These are phyloP conservation scores for Lasiosphaeria ovina DNA, from an alignment of 495 filamentous ascomycete species.

Conservation along the genomic window DNA sequence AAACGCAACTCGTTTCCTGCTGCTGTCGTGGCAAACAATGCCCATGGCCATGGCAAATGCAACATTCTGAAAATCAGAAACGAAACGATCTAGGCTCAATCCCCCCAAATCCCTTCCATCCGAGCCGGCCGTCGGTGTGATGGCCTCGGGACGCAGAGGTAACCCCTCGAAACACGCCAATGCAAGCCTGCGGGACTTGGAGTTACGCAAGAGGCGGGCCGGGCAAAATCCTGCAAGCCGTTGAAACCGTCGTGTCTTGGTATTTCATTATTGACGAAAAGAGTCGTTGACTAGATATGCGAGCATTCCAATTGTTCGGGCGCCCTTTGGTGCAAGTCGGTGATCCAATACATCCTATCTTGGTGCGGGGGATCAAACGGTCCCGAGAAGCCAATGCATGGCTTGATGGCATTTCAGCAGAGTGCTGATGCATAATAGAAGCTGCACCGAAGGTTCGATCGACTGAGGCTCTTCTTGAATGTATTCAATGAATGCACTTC, in stretches of 20 bases:
- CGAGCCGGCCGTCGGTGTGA: background rate
- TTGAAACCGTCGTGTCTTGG: background rate
- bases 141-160: background rate
- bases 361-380: constrained; percentile 16
- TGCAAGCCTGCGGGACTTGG: background rate
- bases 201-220: background rate
- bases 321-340: background rate
- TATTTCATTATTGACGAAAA: background rate
- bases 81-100: constrained; percentile 1
- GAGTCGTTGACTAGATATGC: background rate
- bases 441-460: constrained; percentile 8
- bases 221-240: background rate
- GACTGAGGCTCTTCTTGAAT: too few relatives aligned
- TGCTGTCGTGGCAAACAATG: background rate
- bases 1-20: background rate
- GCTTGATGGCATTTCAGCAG: background rate
- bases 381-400: constrained; percentile 2
- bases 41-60: background rate
- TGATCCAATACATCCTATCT: background rate
- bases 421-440: background rate
- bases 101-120: background rate
- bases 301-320: too few relatives aligned
- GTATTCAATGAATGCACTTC: too few relatives aligned
- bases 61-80: constrained; percentile 7
- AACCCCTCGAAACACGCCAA: constrained; percentile 8